A percentile compares a stretch with the other conserved stretches of the same genome.
Conservation (phyloP, 1,284 basidiomycete genomes). For the Rhodotorula mucilaginosa region DNA sequence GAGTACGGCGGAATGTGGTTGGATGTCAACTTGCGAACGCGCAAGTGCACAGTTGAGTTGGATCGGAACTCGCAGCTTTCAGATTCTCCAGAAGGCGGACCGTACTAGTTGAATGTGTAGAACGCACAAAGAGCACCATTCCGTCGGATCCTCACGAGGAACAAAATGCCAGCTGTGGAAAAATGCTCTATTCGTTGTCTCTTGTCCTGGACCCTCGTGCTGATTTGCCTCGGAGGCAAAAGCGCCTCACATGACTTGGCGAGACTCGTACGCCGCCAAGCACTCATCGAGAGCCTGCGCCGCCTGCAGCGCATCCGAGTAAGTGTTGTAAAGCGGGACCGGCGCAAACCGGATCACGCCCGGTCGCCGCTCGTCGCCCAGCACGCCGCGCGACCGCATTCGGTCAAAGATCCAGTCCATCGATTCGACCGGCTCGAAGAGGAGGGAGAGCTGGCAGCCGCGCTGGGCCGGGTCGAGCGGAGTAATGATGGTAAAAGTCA, state of each 20-base stretch:
- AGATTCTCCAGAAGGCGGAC: no score
- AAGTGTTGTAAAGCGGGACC: slow-evolving; percentile 76
- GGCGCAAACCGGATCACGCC: slow-evolving; percentile 86
- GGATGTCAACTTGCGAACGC: no score
- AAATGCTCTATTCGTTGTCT: no score
- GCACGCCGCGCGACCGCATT: slow-evolving; percentile 67
- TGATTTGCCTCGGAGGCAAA: not conserved
- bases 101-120: no score
- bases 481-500: slow-evolving; percentile 79
- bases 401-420: slow-evolving; percentile 70
- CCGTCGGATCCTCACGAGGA: no score
- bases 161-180: no score
- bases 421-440: slow-evolving; percentile 63
- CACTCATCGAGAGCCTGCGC: slow-evolving; percentile 15
- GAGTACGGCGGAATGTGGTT: not conserved
- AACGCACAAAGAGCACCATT: no score
- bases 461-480: slow-evolving; percentile 64
- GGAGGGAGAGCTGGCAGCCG: slow-evolving; percentile 79
- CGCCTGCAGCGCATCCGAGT: slow-evolving; percentile 42
- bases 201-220: not conserved
- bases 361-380: slow-evolving; percentile 84
- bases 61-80: no score
- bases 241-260: not conserved
- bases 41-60: no score
- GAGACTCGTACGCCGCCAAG: not conserved